These are phyloP conservation scores for Zygnema cylindricum DNA, from an alignment of 139 green algal species.

Conservation along the genomic window DNA sequence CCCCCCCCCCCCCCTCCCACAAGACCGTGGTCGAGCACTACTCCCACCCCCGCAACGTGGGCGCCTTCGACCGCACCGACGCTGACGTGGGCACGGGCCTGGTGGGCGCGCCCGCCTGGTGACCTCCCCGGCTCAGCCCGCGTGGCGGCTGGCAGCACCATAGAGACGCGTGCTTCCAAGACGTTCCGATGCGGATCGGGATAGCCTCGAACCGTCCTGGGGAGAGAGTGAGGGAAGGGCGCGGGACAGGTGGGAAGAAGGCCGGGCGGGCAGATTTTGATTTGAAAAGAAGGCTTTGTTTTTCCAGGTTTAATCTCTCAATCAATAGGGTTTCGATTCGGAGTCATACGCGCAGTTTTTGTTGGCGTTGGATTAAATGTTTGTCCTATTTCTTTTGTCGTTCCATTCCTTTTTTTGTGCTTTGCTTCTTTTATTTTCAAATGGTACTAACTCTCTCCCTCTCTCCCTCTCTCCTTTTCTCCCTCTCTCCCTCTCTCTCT, in stretches of 20 bases:
- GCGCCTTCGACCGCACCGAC: slow-evolving; percentile 94
- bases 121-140: too few species aligned
- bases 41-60: slow-evolving; percentile 94
- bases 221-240: slow-evolving; percentile 1
- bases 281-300: too few species aligned
- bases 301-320: too few species aligned
- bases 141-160: slow-evolving; percentile 88
- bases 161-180: slow-evolving; percentile 98
- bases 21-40: slow-evolving; percentile 98
- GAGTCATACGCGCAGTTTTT: too few species aligned
- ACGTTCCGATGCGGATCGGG: slow-evolving; percentile 98
- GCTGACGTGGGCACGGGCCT: slow-evolving; percentile 79
- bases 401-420: too few species aligned
- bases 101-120: slow-evolving; percentile 81
- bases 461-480: background rate
- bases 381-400: too few species aligned
- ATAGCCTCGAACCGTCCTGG: slow-evolving; percentile 94
- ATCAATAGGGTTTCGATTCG: too few species aligned
- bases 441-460: background rate
- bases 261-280: too few species aligned
- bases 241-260: background rate
- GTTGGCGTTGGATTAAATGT: too few species aligned
- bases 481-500: slow-evolving; percentile 29
- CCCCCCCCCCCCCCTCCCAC: slow-evolving; percentile 69
- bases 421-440: too few species aligned